Evolutionary conservation across 192 early-diverging fungal genomes (phyloP).

Genomic region (Backusella liffmaniae): DNA sequence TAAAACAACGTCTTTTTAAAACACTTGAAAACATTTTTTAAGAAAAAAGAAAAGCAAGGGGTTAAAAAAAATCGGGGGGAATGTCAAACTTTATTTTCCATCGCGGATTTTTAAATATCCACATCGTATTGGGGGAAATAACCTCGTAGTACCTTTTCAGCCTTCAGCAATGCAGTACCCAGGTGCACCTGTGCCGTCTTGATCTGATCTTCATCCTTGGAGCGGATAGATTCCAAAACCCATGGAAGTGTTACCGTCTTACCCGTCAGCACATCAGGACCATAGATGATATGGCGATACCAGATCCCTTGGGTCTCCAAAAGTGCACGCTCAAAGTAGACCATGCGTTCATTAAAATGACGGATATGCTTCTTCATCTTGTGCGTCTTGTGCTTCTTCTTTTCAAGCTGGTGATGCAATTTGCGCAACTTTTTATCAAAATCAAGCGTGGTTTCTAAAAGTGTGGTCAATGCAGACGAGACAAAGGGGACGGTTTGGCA

Average conservation of each 20-base stretch:
- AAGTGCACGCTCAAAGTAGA: slow-evolving; percentile 51
- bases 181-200: not conserved
- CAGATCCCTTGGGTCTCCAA: slow-evolving; percentile 54
- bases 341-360: slow-evolving; percentile 44
- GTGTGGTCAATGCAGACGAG: not conserved
- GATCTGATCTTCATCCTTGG: not conserved
- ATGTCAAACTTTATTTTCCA: slow-evolving; percentile 11
- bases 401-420: not conserved
- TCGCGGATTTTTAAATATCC: not conserved
- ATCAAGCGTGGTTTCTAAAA: not conserved
- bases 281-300: slow-evolving; percentile 54
- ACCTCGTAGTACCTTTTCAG: not conserved
- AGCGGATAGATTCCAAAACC: not conserved
- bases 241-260: slow-evolving; percentile 22
- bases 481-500: not conserved
- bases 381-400: not conserved
- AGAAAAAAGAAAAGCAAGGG: not conserved
- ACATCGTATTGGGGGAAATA: not conserved
- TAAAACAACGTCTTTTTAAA: not conserved
- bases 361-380: slow-evolving; percentile 5
- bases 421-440: not conserved
- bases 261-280: slow-evolving; percentile 44
- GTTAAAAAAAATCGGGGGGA: not conserved
- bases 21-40: not conserved
- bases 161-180: not conserved